phyloP scores from a whole-genome alignment of 2,329 filamentous ascomycete species.

The Fusarium foetens region DNA sequence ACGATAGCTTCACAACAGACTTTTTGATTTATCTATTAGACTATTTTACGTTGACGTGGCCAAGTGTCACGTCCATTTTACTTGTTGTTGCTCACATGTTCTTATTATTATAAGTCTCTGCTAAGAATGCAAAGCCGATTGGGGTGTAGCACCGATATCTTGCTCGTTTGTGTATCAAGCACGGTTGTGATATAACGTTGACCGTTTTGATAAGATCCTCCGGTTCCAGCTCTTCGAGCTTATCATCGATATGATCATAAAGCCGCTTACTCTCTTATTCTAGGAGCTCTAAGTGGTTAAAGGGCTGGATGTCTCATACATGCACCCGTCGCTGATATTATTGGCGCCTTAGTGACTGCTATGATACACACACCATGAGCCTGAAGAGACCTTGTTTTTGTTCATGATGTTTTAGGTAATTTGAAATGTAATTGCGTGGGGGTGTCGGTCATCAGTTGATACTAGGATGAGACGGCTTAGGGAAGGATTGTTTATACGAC shows the following conservation, averaged over 20 bases:
- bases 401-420: background rate
- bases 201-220: background rate
- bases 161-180: background rate
- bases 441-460: background rate
- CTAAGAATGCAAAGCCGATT: background rate
- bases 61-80: background rate
- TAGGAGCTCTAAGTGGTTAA: background rate
- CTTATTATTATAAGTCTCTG: background rate
- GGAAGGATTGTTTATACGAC: background rate
- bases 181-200: background rate
- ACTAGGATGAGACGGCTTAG: too few relatives aligned
- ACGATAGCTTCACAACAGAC: background rate
- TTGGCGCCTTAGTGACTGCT: background rate
- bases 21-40: background rate
- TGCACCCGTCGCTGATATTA: background rate
- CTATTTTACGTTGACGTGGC: background rate
- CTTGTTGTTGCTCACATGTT: background rate
- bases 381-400: background rate
- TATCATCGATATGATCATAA: background rate
- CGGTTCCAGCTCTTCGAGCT: background rate
- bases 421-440: background rate
- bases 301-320: constrained; percentile 13
- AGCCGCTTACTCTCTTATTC: background rate
- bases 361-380: background rate
- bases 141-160: background rate